Conservation (phyloP, 768 basidiomycete genomes). For the Termitomyces sp. region DNA sequence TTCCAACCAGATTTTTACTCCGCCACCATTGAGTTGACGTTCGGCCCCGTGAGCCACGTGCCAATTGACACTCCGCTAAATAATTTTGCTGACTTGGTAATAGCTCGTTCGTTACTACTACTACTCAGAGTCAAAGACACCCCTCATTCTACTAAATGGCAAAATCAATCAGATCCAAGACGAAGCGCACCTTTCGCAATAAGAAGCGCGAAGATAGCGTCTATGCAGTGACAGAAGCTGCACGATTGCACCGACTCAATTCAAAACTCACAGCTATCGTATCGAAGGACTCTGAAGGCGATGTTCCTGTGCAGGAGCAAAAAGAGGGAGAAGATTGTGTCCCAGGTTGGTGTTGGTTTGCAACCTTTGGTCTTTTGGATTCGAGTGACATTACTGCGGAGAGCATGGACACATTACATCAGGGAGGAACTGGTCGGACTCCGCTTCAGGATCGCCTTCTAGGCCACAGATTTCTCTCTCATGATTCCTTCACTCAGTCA, state of each 20-base stretch:
- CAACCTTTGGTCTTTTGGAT: constrained; percentile 57
- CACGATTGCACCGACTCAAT: constrained; percentile 70
- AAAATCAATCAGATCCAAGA: constrained; percentile 81
- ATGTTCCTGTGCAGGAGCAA: constrained; percentile 29
- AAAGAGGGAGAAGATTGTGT: constrained; percentile 34
- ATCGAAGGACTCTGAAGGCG: constrained; percentile 36
- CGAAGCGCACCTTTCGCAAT: constrained; percentile 72
- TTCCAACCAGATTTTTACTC: too few relatives aligned
- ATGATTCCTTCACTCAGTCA: constrained; percentile 28
- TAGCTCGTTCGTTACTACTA: not conserved
- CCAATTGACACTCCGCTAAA: constrained; percentile 11
- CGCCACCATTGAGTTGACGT: not conserved
- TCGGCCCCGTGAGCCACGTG: constrained; percentile 12
- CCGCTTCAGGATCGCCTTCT: constrained; percentile 8
- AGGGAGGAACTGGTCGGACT: constrained; percentile 10
- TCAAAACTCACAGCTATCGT: constrained; percentile 54
- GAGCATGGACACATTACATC: constrained; percentile 35
- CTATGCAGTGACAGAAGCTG: constrained; percentile 76
- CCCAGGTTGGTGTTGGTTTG: constrained; percentile 70
- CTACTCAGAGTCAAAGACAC: not conserved
- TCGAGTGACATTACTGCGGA: constrained; percentile 53
- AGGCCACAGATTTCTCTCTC: constrained; percentile 29
- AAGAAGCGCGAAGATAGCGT: constrained; percentile 74
- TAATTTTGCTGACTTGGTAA: constrained; percentile 8
- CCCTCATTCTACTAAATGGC: constrained; percentile 49